Conservation (phyloP, 495 filamentous ascomycete species). For the Penicillium mononematosum region DNA sequence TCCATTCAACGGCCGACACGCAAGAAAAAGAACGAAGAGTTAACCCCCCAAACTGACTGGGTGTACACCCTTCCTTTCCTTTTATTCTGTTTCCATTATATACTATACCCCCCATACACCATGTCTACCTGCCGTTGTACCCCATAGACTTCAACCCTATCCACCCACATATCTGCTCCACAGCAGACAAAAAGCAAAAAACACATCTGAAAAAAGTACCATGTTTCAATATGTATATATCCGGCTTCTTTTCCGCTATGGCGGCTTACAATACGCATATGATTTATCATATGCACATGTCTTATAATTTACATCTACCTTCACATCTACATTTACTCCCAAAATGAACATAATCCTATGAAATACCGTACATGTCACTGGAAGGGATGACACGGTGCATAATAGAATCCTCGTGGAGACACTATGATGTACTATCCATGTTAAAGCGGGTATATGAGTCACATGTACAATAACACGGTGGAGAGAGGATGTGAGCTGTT, state of each 20-base stretch:
- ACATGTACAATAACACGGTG: background rate
- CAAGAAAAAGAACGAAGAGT: background rate
- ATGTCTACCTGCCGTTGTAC: constrained; percentile 14
- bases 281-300: background rate
- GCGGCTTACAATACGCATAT: constrained; percentile 11
- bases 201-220: background rate
- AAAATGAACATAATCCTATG: background rate
- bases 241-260: background rate
- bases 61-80: background rate
- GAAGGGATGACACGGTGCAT: background rate
- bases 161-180: background rate
- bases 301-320: background rate
- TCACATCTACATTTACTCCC: background rate
- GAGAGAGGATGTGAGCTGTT: background rate
- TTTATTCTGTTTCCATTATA: constrained; percentile 14
- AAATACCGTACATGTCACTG: background rate
- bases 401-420: background rate
- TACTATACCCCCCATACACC: constrained; percentile 14
- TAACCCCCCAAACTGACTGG: background rate
- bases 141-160: constrained; percentile 17
- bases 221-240: constrained; percentile 2
- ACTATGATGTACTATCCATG: background rate
- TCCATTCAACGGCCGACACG: constrained; percentile 6
- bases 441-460: background rate
- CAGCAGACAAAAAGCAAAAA: background rate